These are phyloP conservation scores for Trametes cingulata DNA, from an alignment of 768 basidiomycete species.

Conservation along the genomic window DNA sequence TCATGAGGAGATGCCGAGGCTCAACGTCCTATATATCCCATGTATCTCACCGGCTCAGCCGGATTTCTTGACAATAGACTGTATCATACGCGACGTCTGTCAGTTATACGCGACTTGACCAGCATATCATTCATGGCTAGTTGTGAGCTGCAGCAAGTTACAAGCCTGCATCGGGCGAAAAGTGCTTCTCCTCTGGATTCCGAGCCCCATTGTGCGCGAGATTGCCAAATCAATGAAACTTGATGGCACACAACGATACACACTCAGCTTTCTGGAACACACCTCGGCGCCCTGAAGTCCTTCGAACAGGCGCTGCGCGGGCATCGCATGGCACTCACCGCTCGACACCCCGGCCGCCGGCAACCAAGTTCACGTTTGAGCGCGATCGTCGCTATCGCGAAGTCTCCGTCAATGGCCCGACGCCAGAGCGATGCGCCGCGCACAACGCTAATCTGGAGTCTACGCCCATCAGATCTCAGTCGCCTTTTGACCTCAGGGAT, in stretches of 20 bases:
- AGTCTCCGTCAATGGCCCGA: neutral
- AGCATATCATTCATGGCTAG: too few relatives aligned
- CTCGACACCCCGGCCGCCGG: neutral
- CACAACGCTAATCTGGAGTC: neutral
- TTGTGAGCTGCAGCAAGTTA: too few relatives aligned
- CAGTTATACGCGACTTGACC: too few relatives aligned
- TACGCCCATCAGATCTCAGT: conserved; percentile 9
- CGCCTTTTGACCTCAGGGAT: neutral
- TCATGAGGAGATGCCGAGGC: too few relatives aligned
- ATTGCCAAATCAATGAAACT: neutral
- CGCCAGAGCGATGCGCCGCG: neutral
- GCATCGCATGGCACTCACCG: neutral
- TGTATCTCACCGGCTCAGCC: too few relatives aligned
- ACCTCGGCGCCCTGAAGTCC: neutral
- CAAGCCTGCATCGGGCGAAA: too few relatives aligned
- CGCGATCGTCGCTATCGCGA: neutral
- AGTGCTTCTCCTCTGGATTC: too few relatives aligned
- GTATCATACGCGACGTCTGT: too few relatives aligned
- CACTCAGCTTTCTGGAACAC: neutral
- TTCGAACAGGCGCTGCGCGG: too few relatives aligned
- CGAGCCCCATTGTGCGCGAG: neutral
- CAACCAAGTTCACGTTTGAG: neutral
- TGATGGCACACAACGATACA: neutral
- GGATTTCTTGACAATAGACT: too few relatives aligned
- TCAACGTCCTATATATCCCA: too few relatives aligned